phyloP scores from a whole-genome alignment of 768 basidiomycete genomes.

The Omphalotus guepiniiformis region DNA sequence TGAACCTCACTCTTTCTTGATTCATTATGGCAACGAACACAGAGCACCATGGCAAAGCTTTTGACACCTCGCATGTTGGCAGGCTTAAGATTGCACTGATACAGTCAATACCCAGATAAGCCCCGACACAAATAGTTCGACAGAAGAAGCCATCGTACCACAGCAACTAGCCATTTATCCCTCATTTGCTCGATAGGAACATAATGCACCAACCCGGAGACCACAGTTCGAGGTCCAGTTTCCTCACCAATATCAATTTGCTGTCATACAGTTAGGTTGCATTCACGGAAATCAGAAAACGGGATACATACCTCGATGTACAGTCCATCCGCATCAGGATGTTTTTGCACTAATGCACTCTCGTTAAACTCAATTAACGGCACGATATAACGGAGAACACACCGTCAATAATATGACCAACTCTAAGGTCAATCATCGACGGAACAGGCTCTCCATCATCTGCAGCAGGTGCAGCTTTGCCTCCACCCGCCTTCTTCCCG shows the following conservation, averaged over 20 bases:
- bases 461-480: conserved; percentile 45
- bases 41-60: conserved; percentile 97
- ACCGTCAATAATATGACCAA: conserved; percentile 92
- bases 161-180: conserved; percentile 76
- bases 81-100: conserved; percentile 89
- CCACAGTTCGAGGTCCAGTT: conserved; percentile 91
- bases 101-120: conserved; percentile 1
- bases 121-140: neutral
- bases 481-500: conserved; percentile 30
- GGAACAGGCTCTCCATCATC: conserved; percentile 84
- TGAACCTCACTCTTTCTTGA: conserved; percentile 7
- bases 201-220: conserved; percentile 95
- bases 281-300: neutral
- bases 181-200: conserved; percentile 94
- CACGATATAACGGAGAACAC: conserved; percentile 20
- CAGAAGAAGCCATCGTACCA: conserved; percentile 47
- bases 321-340: conserved; percentile 97
- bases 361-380: conserved; percentile 2
- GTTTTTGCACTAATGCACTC: conserved; percentile 71
- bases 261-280: conserved; percentile 31
- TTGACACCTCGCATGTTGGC: conserved; percentile 97
- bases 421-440: conserved; percentile 95
- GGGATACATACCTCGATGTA: conserved; percentile 74
- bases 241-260: conserved; percentile 97
- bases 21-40: conserved; percentile 43